A percentile compares a stretch with the other conserved stretches of the same genome.
These are phyloP conservation scores for Quercus gilva DNA, from an alignment of 306 rosid species.

Conservation along the genomic window DNA sequence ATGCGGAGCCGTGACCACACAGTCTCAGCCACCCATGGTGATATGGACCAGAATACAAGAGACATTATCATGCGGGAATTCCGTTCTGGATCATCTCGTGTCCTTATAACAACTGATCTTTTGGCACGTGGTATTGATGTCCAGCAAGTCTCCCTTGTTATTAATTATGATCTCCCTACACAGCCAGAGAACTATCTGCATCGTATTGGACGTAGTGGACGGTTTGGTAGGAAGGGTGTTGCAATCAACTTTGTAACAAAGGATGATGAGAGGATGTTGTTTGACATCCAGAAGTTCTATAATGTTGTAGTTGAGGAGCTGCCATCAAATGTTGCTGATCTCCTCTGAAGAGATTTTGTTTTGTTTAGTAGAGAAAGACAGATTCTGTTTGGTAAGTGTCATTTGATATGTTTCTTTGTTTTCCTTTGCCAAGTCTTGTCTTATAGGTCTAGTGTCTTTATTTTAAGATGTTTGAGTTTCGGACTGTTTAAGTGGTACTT, in stretches of 20 bases:
- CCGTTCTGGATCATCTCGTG: conserved; percentile 83
- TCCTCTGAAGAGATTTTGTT: conserved; percentile 62
- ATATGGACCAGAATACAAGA: conserved; percentile 87
- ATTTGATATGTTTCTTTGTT: conserved; percentile 18
- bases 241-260: conserved; percentile 70
- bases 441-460: conserved; percentile 33
- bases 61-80: conserved; percentile 88
- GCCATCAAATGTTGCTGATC: conserved; percentile 80
- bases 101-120: conserved; percentile 70
- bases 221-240: conserved; percentile 86
- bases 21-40: conserved; percentile 86
- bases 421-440: conserved; percentile 23
- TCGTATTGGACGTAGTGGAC: conserved; percentile 83
- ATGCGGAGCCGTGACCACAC: conserved; percentile 85
- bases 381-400: conserved; percentile 31
- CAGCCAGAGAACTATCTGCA: conserved; percentile 91
- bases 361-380: conserved; percentile 28
- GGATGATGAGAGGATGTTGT: conserved; percentile 69
- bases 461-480: conserved; percentile 24
- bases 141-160: conserved; percentile 81
- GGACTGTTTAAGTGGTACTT: conserved; percentile 30
- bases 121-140: conserved; percentile 89
- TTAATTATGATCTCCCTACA: conserved; percentile 76
- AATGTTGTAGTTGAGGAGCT: conserved; percentile 74
- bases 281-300: conserved; percentile 76